A percentile compares a stretch with the other conserved stretches of the same genome.
These are phyloP conservation scores for Inonotus hispidus DNA, from an alignment of 1,284 basidiomycete species.

Conservation along the genomic window DNA sequence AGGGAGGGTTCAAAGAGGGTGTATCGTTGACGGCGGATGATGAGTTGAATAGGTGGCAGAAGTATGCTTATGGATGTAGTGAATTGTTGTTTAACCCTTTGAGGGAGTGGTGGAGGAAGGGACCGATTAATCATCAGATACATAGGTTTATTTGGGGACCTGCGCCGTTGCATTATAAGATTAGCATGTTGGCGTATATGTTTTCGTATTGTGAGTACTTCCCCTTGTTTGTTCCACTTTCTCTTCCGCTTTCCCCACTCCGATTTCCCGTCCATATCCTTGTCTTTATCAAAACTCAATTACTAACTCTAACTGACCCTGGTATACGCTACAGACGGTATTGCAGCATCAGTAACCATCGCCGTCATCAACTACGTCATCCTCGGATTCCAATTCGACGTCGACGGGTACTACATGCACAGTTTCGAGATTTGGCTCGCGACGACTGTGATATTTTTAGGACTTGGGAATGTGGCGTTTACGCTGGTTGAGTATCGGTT, in stretches of 20 bases:
- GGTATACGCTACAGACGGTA: constrained; percentile 41
- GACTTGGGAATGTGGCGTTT: constrained; percentile 65
- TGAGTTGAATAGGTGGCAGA: constrained; percentile 82
- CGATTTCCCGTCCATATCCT: no score
- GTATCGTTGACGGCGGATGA: constrained; percentile 79
- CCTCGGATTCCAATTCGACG: constrained; percentile 56
- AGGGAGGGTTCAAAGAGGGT: constrained; percentile 80
- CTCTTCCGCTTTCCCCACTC: not conserved
- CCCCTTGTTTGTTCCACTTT: not conserved
- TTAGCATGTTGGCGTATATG: constrained; percentile 76
- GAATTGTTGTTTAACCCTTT: constrained; percentile 78
- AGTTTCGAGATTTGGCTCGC: constrained; percentile 75
- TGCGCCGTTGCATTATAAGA: constrained; percentile 80
- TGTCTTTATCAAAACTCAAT: no score
- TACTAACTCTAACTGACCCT: not conserved
- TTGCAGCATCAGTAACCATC: constrained; percentile 62
- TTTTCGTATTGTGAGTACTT: constrained; percentile 60
- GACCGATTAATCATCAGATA: constrained; percentile 75
- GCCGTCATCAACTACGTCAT: constrained; percentile 68
- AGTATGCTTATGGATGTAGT: constrained; percentile 75
- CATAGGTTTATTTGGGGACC: constrained; percentile 71
- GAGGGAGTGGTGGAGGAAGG: constrained; percentile 62
- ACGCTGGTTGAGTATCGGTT: constrained; percentile 73
- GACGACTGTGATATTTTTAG: constrained; percentile 70
- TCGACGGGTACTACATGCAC: constrained; percentile 68